Evolutionary conservation across 1,284 basidiomycete genomes (phyloP).

Genomic region (Boletus calvinii): DNA sequence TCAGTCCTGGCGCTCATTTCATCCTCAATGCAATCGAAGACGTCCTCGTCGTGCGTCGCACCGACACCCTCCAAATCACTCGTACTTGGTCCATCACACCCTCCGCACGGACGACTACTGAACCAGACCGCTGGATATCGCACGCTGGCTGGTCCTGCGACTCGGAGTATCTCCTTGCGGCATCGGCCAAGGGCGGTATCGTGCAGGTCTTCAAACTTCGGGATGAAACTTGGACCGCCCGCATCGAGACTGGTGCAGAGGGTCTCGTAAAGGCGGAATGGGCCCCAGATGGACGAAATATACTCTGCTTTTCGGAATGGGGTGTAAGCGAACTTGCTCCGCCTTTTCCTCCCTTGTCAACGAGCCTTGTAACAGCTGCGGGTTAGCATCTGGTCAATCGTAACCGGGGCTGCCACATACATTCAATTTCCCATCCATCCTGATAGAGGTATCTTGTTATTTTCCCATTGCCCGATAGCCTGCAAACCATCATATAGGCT

Average conservation of each 20-base stretch:
- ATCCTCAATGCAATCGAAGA: constrained; percentile 72
- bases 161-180: constrained; percentile 78
- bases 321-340: constrained; percentile 56
- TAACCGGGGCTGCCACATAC: constrained; percentile 66
- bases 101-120: constrained; percentile 37
- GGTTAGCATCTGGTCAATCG: constrained; percentile 77
- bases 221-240: constrained; percentile 71
- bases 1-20: constrained; percentile 75
- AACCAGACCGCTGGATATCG: constrained; percentile 50
- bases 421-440: constrained; percentile 79
- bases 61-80: constrained; percentile 73
- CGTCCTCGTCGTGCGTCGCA: constrained; percentile 68
- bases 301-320: constrained; percentile 88
- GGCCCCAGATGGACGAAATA: constrained; percentile 76
- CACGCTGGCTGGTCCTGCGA: constrained; percentile 81
- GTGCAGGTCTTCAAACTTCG: constrained; percentile 73
- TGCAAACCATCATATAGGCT: constrained; percentile 47
- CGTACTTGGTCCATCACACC: constrained; percentile 67
- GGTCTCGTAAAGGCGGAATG: constrained; percentile 82
- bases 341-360: constrained; percentile 2
- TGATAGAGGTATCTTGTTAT: constrained; percentile 55
- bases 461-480: background rate
- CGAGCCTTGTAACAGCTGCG: constrained; percentile 55
- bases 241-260: constrained; percentile 77
- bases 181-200: constrained; percentile 60